These are phyloP conservation scores for Aspergillus haitiensis DNA, from an alignment of 495 filamentous ascomycete species.

Conservation along the genomic window DNA sequence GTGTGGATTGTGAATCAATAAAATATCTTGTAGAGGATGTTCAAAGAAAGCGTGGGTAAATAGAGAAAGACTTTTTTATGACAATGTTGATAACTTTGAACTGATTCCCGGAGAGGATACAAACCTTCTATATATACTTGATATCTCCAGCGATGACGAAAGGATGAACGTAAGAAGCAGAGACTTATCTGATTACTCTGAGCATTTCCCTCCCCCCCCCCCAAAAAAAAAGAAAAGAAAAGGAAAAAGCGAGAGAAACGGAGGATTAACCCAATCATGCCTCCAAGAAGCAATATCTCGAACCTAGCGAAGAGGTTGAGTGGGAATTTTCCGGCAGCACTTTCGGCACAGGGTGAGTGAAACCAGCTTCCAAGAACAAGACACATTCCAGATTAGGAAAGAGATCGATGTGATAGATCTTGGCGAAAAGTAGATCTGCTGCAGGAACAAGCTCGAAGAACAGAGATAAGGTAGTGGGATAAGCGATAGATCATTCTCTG, in stretches of 20 bases:
- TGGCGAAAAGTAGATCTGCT: constrained; percentile 15
- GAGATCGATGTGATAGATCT: constrained; percentile 11
- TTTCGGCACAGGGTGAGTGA: not conserved
- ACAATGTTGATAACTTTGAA: constrained; percentile 10
- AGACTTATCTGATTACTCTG: constrained; percentile 12
- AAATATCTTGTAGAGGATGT: not conserved
- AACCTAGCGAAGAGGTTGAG: not conserved
- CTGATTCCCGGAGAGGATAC: constrained; percentile 6
- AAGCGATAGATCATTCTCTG: constrained; percentile 5
- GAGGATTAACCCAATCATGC: too few species aligned
- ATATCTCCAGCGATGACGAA: constrained; percentile 4
- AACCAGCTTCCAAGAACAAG: not conserved
- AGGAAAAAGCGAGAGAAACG: too few species aligned
- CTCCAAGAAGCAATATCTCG: too few species aligned
- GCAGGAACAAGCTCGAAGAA: constrained; percentile 17
- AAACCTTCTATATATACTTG: constrained; percentile 25
- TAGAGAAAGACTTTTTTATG: not conserved
- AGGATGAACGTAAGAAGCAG: not conserved
- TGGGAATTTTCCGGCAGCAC: not conserved
- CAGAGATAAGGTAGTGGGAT: not conserved
- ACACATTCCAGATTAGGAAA: constrained; percentile 11
- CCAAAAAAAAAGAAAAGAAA: too few species aligned
- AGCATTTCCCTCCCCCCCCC: too few species aligned
- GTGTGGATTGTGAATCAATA: constrained; percentile 3
- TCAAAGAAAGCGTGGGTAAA: not conserved